These are phyloP conservation scores for Aspergillus sp. DNA, from an alignment of 2,329 filamentous ascomycete species.

Conservation along the genomic window DNA sequence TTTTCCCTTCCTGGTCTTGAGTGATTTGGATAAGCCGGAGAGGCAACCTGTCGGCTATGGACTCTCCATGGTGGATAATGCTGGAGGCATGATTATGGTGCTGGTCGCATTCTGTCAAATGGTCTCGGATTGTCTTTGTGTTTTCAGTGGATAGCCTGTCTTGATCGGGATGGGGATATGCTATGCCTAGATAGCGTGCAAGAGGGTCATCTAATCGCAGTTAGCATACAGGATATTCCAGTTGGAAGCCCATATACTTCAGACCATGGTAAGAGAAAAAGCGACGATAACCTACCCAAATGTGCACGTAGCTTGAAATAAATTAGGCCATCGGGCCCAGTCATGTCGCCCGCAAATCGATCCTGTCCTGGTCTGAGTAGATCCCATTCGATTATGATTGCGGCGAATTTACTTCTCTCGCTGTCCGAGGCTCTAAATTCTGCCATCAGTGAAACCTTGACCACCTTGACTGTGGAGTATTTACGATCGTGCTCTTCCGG, in stretches of 20 bases:
- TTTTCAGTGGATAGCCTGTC: background rate
- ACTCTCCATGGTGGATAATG: background rate
- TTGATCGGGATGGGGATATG: background rate
- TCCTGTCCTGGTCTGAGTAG: background rate
- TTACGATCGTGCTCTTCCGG: no score
- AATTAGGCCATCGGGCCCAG: background rate
- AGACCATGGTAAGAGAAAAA: background rate
- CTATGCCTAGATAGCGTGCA: background rate
- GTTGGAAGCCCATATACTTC: background rate
- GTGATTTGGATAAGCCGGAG: background rate
- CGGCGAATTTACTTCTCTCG: background rate
- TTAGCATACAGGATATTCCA: background rate
- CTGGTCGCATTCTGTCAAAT: background rate
- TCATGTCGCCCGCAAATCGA: background rate
- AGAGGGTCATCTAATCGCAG: background rate
- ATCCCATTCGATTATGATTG: background rate
- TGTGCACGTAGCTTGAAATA: background rate
- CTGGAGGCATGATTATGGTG: background rate
- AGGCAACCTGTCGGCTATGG: background rate
- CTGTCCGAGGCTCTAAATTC: background rate
- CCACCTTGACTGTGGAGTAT: background rate
- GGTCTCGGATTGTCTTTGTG: background rate
- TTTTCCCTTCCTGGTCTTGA: background rate
- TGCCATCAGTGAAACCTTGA: background rate
- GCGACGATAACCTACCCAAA: background rate